Base-by-base conservation (phyloP, 306 rosid genomes). In the Vigna mungo region DNA sequence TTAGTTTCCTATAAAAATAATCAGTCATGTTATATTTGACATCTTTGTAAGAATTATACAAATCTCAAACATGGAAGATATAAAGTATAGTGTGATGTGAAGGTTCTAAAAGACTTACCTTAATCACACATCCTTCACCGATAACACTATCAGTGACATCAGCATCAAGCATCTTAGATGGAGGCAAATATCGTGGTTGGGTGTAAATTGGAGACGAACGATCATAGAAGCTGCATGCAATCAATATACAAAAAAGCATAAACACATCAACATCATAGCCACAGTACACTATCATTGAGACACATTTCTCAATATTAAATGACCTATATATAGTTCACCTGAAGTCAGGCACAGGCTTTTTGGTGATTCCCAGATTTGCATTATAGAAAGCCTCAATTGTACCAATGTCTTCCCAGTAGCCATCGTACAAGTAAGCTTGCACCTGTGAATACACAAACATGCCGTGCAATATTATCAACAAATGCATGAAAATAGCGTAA, bases 351-450 rank as follows among this genome's bases (percentile, higher is more conserved):
- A 96, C 84, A 25, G 99, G 98, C 83, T 96, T 95, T 84, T 92
- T 92, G 51, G 98, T 96, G 81, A 96, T 96, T 51, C 99, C 99
- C 79, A 96, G 83, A 71, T 96, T 96, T 37, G 99, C 98, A 86
- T 96, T 92, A 71, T 92, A 96, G 87, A 96, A 96, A 78, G 99
- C 99, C 81, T 96, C 99, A 72, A 96, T 96, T 30, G 99, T 96
- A 85, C 99, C 98, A 61, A 96, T 96, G 80, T 96, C 99, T 87
- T 96, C 99, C 99, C 99, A 96, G 82, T 96, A 96, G 74, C 99
- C 99, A 83, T 96, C 99, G 69, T 90, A 92, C 79, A 96, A 82
- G 87, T 92, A 89, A 72, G 99, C 99, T 89, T 96, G 99, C 72
- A 96, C 98, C 99, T 96, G 68, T 2, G n/a, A 51, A 74, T 56